phyloP scores from a whole-genome alignment of 306 rosid species.

The Quercus agrifolia region DNA sequence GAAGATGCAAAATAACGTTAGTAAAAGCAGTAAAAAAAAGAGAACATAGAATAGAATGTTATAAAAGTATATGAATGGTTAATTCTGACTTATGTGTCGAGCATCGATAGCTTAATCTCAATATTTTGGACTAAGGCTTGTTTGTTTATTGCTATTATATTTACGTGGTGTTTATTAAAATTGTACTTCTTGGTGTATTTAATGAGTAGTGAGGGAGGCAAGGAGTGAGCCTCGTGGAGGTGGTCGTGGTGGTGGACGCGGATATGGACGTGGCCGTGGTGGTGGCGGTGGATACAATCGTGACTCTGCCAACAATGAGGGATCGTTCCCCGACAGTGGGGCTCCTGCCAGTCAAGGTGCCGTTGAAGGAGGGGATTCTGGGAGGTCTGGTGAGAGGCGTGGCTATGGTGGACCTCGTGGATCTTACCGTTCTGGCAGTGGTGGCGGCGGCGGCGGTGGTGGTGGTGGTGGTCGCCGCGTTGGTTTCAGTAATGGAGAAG shows the following conservation, averaged over 20 bases:
- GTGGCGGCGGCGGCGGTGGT: too few relatives aligned
- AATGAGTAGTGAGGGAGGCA: constrained; percentile 67
- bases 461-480: constrained; percentile 81
- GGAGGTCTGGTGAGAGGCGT: constrained; percentile 52
- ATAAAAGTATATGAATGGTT: too few relatives aligned
- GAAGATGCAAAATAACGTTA: too few relatives aligned
- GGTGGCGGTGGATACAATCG: constrained; percentile 34
- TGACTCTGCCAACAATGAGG: constrained; percentile 46
- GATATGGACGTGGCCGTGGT: constrained; percentile 36
- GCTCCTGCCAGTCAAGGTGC: constrained; percentile 44
- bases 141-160: neutral
- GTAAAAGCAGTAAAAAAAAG: too few relatives aligned
- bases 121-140: too few relatives aligned
- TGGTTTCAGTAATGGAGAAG: constrained; percentile 72
- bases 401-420: constrained; percentile 67
- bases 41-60: too few relatives aligned
- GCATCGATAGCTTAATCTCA: too few relatives aligned
- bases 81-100: too few relatives aligned
- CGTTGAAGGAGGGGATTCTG: constrained; percentile 64
- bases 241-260: constrained; percentile 50
- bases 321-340: constrained; percentile 33
- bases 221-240: constrained; percentile 72
- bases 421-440: constrained; percentile 30
- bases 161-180: neutral
- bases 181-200: neutral